Base-by-base conservation (phyloP, 805 yeast genomes). In the Brettanomyces bruxellensis region DNA sequence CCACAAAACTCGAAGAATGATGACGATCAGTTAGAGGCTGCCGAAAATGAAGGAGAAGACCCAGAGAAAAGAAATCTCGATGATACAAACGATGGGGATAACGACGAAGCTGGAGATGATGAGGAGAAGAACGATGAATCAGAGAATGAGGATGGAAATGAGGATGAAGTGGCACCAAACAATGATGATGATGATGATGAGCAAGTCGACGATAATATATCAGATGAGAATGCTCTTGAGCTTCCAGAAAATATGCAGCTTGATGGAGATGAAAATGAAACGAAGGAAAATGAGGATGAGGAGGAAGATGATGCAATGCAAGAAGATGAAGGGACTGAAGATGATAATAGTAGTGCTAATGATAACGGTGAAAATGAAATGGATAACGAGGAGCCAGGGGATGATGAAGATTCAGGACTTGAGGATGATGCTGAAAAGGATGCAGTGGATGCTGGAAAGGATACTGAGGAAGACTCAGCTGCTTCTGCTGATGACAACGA, bases 21-120 rank as follows among this genome's bases (percentile, higher is more conserved):
- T 37, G 40, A 32, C 23, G 40, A 36, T 14, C 40, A 36, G 23
- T 14, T 32, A 4, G 30, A 41, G 30, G 46, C 23, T 6, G 14
- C 4, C 34, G 51, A 43, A 13, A 41, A 34, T 14, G 14, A 25
- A 12, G 18, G 11, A 14, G 45, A 32, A 13, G 22, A 5, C 9
- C 66, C 78, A 2, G 76, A 78, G 7, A 74, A 64, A 36, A 70
- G 64, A 4, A 66, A 66, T 5, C 59, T 60, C 5, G 56, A 58
- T 36, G 51, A 59, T 25, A 51, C 55, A 3, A 77, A 78, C 13
- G 77, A 67, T 41, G 71, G 64, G 13, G 25, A 5, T 13, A 61
- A 67, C n/a, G 79, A 75, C 43, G 85, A 83, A 44, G 88, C 82
- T 53, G 86, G 81, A 44, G 93, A 87, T 25, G 82, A 74, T 4